Evolutionary conservation across 1,284 basidiomycete genomes (phyloP), one percentile per base, ranked within the genome.

Genomic region (Heterobasidion parviporum): DNA sequence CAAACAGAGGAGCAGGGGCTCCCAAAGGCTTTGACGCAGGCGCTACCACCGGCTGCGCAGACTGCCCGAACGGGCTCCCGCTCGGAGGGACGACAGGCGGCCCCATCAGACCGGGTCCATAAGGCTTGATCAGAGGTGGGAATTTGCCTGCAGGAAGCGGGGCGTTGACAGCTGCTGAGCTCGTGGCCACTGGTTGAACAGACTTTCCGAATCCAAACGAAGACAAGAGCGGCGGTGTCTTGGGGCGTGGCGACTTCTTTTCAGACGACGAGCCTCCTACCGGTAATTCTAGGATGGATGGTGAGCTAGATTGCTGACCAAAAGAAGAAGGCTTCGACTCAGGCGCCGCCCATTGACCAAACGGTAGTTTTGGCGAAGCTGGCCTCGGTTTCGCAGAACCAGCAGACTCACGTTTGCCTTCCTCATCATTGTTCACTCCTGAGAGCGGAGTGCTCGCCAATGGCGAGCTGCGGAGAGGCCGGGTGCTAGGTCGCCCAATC

Each of bases 401-500:
- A 36, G 54, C 50, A 18, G 52, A 49, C 50, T 9, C 57, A 48
- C 38, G 15, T 56, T 60, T 32, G 16, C 62, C 62, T 33, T 62
- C 63, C 41, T 64, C 60, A 35, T 67, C 75, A 10, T 48, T 38
- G 63, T 74, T 73, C 1, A 73, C 72, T 20, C 69, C 69, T 9
- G 76, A 75, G 15, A 80, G 64, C 2, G 83, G 73, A 8, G 74
- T 55, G 53, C 65, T 77, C 6, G 83, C 80, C 52, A 86, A 69
- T 2, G 84, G 83, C 8, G 84, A 86, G 59, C 83, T 85, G 46
- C 81, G 78, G 7, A 75, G 66, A 0, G 83, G 85, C 9, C 80
- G 76, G 14, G 81, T 84, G 54, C 74, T 81, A 10, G 78, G 77
- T 50, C 80, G 72, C 47, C 78, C 77, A 43, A 75, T 64, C 32